These are phyloP conservation scores for Raphanus hybrid DNA, from an alignment of 441 rosid genomes.

Conservation along the genomic window DNA sequence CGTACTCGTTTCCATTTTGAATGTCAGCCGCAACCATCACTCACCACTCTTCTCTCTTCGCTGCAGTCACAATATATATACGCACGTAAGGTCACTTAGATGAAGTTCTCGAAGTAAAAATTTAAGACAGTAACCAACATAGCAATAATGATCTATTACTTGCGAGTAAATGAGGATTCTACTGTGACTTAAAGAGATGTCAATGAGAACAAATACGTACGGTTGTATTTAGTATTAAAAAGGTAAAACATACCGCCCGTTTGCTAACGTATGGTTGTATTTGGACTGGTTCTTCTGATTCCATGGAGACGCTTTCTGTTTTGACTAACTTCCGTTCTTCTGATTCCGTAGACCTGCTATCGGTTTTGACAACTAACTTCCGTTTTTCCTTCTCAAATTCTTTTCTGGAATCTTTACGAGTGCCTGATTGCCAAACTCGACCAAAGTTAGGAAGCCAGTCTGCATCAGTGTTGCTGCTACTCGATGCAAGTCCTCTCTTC, in stretches of 20 bases:
- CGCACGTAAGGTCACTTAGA: slow-evolving; percentile 24
- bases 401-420: slow-evolving; percentile 84
- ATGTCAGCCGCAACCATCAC: slow-evolving; percentile 46
- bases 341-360: slow-evolving; percentile 48
- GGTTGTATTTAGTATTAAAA: slow-evolving; percentile 17
- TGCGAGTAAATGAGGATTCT: background rate
- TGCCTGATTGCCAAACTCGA: slow-evolving; percentile 97
- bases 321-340: slow-evolving; percentile 52
- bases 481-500: slow-evolving; percentile 66
- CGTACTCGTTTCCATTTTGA: slow-evolving; percentile 30
- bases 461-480: slow-evolving; percentile 53
- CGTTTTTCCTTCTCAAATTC: slow-evolving; percentile 81
- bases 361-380: slow-evolving; percentile 51
- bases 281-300: slow-evolving; percentile 49
- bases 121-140: slow-evolving; percentile 1
- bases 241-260: slow-evolving; percentile 62
- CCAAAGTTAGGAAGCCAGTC: slow-evolving; percentile 98
- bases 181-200: background rate
- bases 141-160: slow-evolving; percentile 17
- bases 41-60: slow-evolving; percentile 53
- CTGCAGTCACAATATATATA: slow-evolving; percentile 50
- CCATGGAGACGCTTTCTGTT: slow-evolving; percentile 49
- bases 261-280: slow-evolving; percentile 81
- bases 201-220: slow-evolving; percentile 3
- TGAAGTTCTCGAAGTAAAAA: slow-evolving; percentile 10